Base-by-base conservation (phyloP, 2,329 filamentous ascomycete genomes). In the Sclerotinia subarctica region DNA sequence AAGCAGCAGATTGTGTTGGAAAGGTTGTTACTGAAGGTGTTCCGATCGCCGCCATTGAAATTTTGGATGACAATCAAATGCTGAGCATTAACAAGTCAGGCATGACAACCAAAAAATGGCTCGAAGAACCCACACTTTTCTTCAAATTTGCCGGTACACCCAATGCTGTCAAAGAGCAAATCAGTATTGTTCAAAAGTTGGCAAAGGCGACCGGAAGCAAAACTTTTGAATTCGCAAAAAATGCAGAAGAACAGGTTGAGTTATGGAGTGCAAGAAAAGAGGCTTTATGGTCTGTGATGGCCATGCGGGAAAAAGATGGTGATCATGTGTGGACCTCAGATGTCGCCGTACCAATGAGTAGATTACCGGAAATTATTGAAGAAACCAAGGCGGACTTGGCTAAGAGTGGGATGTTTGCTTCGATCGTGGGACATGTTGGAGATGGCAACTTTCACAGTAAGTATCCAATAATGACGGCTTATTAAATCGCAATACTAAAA, bases 21-120 rank as follows among this genome's bases (percentile, higher is more conserved):
- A 85, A 85, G 66, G 92, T 97, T 15, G 93, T 97, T 5, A 87
- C 87, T 56, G 86, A 90, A 65, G 93, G 93, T 35, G 86, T 97
- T 15, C 92, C 91, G 42, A 89, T 97, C 53, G 93, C 94, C 0
- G 94, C 94, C n/a, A 88, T 97, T 54, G 94, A 97, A 80, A 90
- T 97, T 68, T 83, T 97, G 38, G 94, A 97, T 80, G 93, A 96
- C 77, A 90, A 93, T 68, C 93, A 96, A 81, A 97, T 97, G 86
- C 82, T 81, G 73, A 85, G 84, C 77, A 87, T 89, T 79, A 88
- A 89, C 79, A 81, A 85, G 38, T 86, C 88, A 0, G 89, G 89
- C 35, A 84, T 82, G 76, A 93, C 91, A 1, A 82, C 83, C 47
- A 86, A 88, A 69, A 79, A 79, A 11, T 94, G 91, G 91, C 82